Conservation (phyloP, 1,284 basidiomycete species). For the Volvariella surrecta region DNA sequence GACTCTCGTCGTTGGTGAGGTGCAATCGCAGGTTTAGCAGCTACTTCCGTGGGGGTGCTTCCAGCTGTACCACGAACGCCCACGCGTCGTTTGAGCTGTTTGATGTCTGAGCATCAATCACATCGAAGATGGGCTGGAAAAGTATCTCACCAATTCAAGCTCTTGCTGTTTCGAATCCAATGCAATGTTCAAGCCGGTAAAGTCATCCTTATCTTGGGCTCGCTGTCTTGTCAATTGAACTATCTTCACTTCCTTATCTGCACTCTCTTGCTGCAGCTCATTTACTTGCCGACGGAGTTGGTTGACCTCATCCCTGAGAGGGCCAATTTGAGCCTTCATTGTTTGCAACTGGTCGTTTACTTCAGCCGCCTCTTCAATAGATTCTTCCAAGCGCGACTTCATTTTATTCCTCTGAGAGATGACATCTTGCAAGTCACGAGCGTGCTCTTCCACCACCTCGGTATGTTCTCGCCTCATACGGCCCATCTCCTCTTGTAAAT, state of each 20-base stretch:
- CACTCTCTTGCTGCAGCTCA: slow-evolving; percentile 69
- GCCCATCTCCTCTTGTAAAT: slow-evolving; percentile 44
- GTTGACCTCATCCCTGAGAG: slow-evolving; percentile 55
- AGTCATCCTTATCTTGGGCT: slow-evolving; percentile 65
- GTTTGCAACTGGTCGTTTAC: slow-evolving; percentile 37
- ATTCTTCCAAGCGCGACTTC: slow-evolving; percentile 35
- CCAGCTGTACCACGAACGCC: slow-evolving; percentile 55
- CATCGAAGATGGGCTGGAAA: background rate
- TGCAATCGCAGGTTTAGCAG: slow-evolving; percentile 22
- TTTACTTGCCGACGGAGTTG: slow-evolving; percentile 58
- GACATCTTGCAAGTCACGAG: slow-evolving; percentile 39
- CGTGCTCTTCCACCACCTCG: slow-evolving; percentile 40
- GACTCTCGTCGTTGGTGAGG: slow-evolving; percentile 41
- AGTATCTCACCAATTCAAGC: slow-evolving; percentile 64
- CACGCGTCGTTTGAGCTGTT: slow-evolving; percentile 65
- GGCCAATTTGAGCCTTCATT: slow-evolving; percentile 37
- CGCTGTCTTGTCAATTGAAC: slow-evolving; percentile 65
- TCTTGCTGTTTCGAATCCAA: slow-evolving; percentile 88
- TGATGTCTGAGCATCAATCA: background rate
- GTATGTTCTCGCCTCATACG: slow-evolving; percentile 46
- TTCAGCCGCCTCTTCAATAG: slow-evolving; percentile 44
- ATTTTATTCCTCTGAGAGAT: slow-evolving; percentile 37
- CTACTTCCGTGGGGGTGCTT: slow-evolving; percentile 42
- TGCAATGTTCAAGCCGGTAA: slow-evolving; percentile 75
- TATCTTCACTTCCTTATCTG: slow-evolving; percentile 75